Percentiles rank a stretch among this genome's conserved stretches.
phyloP scores from a whole-genome alignment of 192 early-diverging fungal species.

The Irineochytrium annulatum region DNA sequence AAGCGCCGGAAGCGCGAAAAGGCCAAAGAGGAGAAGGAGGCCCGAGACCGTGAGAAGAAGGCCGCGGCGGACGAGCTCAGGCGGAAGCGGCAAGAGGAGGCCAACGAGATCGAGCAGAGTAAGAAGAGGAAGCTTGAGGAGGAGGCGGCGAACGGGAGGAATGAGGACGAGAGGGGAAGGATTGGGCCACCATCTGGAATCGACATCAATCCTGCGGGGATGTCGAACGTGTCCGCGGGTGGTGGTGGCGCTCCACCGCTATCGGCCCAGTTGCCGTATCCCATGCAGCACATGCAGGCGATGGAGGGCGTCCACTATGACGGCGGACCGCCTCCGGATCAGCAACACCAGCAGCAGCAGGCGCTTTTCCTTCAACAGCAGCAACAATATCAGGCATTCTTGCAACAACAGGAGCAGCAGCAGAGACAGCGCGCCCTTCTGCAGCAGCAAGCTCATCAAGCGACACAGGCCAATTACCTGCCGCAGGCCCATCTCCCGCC shows the following conservation, averaged over 20 bases:
- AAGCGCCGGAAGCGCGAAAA: conserved; percentile 5
- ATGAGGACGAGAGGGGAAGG: neutral
- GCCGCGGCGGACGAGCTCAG: conserved; percentile 10
- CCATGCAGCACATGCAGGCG: neutral
- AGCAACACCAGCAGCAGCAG: neutral
- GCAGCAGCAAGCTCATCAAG: neutral
- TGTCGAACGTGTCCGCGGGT: too few species aligned
- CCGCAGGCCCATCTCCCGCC: neutral
- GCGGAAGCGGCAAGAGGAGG: conserved; percentile 13
- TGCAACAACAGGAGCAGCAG: neutral
- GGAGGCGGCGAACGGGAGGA: neutral
- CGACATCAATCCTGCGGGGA: neutral
- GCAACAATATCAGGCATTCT: neutral
- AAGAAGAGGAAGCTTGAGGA: conserved; percentile 3
- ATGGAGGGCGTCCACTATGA: neutral
- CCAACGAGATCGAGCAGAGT: neutral
- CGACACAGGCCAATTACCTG: neutral
- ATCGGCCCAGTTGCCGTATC: neutral
- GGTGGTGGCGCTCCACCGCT: neutral
- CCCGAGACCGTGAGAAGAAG: conserved; percentile 12
- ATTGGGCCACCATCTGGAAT: neutral
- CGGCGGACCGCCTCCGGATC: neutral
- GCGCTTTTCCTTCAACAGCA: neutral
- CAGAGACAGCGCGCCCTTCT: neutral
- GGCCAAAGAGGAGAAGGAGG: conserved; percentile 12